Evolutionary conservation across 2,329 filamentous ascomycete genomes (phyloP).

Genomic region (Pezizomycotina sp.): DNA sequence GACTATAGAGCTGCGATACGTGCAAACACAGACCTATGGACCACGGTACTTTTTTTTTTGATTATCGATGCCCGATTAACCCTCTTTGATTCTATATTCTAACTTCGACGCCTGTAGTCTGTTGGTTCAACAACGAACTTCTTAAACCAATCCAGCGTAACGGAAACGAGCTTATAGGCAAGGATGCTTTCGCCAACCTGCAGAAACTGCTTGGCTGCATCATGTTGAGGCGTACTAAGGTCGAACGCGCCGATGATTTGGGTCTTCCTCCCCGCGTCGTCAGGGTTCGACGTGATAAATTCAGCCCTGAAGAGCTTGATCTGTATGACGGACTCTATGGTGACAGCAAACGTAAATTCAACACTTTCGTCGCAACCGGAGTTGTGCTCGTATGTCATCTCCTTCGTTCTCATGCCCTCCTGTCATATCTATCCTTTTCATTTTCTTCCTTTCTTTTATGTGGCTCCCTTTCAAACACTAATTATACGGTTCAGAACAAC

Average conservation of each 20-base stretch:
- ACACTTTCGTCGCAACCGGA: conserved; percentile 87
- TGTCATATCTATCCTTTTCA: neutral
- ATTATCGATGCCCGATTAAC: too few species aligned
- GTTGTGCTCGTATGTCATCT: conserved; percentile 47
- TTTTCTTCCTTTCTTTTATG: neutral
- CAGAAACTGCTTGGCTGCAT: conserved; percentile 79
- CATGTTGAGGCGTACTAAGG: conserved; percentile 90
- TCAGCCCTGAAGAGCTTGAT: conserved; percentile 88
- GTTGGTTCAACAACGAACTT: conserved; percentile 86
- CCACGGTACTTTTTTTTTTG: conserved; percentile 11
- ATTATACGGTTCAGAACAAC: conserved; percentile 44
- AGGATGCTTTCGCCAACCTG: conserved; percentile 60
- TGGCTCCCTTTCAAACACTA: neutral
- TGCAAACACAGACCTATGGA: conserved; percentile 24
- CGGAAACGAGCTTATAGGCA: conserved; percentile 45
- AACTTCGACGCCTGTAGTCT: conserved; percentile 41
- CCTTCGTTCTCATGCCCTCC: too few species aligned
- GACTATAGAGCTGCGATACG: conserved; percentile 20
- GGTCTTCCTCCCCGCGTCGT: conserved; percentile 92
- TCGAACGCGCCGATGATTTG: conserved; percentile 85
- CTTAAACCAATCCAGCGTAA: conserved; percentile 61
- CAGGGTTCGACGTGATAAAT: conserved; percentile 83
- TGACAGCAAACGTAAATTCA: conserved; percentile 71
- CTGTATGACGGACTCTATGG: conserved; percentile 94
- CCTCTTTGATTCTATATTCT: conserved; percentile 36